Evolutionary conservation across 1,284 basidiomycete genomes (phyloP).

Genomic region (Ganoderma boninense): DNA sequence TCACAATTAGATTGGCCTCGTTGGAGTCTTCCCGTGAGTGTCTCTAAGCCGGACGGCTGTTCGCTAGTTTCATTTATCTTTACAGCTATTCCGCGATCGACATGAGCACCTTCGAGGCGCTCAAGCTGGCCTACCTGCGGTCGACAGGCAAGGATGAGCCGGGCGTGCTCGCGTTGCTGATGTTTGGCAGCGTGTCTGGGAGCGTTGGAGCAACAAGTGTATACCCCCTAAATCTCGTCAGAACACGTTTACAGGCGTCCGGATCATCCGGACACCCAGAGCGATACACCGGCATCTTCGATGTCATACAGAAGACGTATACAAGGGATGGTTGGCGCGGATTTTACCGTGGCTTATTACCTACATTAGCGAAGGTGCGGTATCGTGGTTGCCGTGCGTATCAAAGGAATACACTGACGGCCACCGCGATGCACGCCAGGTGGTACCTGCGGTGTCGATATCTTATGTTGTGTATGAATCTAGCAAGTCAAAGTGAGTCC

Average conservation of each 20-base stretch:
- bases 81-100: conserved; percentile 89
- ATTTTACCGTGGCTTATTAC: conserved; percentile 93
- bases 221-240: conserved; percentile 92
- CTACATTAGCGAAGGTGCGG: conserved; percentile 87
- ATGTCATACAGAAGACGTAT: conserved; percentile 88
- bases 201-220: conserved; percentile 93
- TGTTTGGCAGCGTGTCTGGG: conserved; percentile 90
- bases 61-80: conserved; percentile 13
- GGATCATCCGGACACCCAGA: conserved; percentile 94
- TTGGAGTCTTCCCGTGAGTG: conserved; percentile 89
- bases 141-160: conserved; percentile 88
- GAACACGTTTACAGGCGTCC: conserved; percentile 95
- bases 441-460: conserved; percentile 94
- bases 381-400: conserved; percentile 24
- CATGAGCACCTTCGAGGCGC: conserved; percentile 94
- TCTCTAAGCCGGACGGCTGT: conserved; percentile 27
- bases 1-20: conserved; percentile 75
- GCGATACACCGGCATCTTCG: conserved; percentile 86
- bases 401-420: conserved; percentile 21
- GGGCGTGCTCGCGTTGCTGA: conserved; percentile 81
- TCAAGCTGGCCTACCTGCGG: conserved; percentile 85
- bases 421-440: conserved; percentile 51
- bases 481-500: conserved; percentile 74
- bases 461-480: conserved; percentile 92
- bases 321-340: conserved; percentile 91